Conservation (phyloP, 2,329 filamentous ascomycete genomes). For the Pseudogymnoascus sp. region DNA sequence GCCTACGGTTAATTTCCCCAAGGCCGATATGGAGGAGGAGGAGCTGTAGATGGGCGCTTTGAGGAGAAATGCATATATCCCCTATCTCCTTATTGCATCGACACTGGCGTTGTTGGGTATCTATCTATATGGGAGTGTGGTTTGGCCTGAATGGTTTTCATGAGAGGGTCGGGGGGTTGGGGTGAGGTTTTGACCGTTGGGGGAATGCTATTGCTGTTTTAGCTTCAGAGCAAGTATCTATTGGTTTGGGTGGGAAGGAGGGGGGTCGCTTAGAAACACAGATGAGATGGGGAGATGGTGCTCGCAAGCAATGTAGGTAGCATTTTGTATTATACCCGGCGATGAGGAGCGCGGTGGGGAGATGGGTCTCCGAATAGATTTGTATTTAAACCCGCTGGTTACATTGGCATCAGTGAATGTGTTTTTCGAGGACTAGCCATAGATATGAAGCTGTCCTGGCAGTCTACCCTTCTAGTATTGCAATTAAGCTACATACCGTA, state of each 20-base stretch:
- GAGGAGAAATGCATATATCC: not conserved
- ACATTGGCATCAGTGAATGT: not conserved
- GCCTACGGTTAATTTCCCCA: not conserved
- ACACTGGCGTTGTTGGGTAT: not conserved
- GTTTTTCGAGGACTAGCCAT: too few species aligned
- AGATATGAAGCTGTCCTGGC: not conserved
- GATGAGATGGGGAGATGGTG: not conserved
- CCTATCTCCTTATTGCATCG: not conserved
- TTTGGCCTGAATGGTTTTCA: not conserved
- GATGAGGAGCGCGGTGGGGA: not conserved
- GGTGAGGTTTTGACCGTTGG: not conserved
- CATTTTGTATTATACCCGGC: slow-evolving; percentile 9
- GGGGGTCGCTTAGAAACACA: not conserved
- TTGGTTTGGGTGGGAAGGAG: not conserved
- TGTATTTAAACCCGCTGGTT: not conserved
- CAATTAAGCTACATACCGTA: not conserved
- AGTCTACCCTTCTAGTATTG: not conserved
- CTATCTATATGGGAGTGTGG: not conserved
- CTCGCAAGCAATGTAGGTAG: slow-evolving; percentile 7
- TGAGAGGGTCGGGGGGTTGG: not conserved
- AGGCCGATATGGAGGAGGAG: not conserved
- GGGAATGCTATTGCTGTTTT: not conserved
- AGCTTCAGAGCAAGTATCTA: not conserved
- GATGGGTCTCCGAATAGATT: not conserved
- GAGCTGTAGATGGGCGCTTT: not conserved